A percentile compares a stretch with the other conserved stretches of the same genome.
Conservation (phyloP, 1,284 basidiomycete species). For the Irpex sp. region DNA sequence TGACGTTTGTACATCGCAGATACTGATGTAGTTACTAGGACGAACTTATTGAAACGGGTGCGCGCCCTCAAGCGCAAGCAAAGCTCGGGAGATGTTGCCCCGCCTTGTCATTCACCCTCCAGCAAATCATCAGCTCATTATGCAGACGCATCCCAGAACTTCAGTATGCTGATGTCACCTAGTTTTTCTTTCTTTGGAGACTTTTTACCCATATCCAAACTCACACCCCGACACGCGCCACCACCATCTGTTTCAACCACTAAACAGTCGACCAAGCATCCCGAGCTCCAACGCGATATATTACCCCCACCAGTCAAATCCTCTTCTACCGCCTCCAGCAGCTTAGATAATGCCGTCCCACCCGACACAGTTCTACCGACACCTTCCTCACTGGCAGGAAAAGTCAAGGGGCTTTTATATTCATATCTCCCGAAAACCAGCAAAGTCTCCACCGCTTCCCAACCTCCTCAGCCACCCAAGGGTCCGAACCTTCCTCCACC, state of each 20-base stretch:
- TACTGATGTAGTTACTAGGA: slow-evolving; percentile 33
- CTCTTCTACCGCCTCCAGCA: background rate
- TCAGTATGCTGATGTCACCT: slow-evolving; percentile 19
- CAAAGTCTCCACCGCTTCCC: slow-evolving; percentile 1
- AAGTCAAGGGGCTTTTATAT: slow-evolving; percentile 49
- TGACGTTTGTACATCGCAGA: background rate
- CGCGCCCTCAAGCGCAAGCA: slow-evolving; percentile 62
- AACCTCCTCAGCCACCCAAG: slow-evolving; percentile 11
- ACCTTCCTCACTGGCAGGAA: slow-evolving; percentile 22
- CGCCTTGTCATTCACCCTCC: slow-evolving; percentile 33
- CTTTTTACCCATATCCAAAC: background rate
- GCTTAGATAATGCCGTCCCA: background rate
- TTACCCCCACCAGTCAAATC: background rate
- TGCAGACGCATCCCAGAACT: slow-evolving; percentile 48
- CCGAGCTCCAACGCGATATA: background rate
- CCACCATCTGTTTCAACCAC: background rate
- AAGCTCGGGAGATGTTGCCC: slow-evolving; percentile 49
- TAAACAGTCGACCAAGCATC: background rate
- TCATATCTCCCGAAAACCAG: slow-evolving; percentile 49
- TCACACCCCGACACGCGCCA: background rate
- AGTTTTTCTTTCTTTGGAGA: slow-evolving; percentile 1
- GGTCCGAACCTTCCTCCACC: slow-evolving; percentile 44
- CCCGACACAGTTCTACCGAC: slow-evolving; percentile 2
- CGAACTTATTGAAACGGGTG: slow-evolving; percentile 48
- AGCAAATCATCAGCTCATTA: slow-evolving; percentile 30